Conservation (phyloP, 257 asterid genomes). For the Anisodus tanguticus region DNA sequence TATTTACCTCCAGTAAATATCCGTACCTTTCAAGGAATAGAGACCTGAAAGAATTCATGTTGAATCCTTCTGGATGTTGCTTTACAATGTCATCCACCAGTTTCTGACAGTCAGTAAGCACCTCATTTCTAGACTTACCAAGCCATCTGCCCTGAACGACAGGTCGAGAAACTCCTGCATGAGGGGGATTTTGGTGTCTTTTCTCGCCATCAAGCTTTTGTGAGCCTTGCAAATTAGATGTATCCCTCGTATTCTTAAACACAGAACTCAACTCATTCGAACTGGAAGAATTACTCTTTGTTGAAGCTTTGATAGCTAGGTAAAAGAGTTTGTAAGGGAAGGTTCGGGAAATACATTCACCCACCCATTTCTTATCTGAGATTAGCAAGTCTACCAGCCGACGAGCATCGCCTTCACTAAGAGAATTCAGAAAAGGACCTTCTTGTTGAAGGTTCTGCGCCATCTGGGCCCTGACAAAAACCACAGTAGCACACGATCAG, state of each 20-base stretch:
- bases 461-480: slow-evolving; percentile 55
- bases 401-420: slow-evolving; percentile 56
- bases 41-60: slow-evolving; percentile 57
- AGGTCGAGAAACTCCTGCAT: slow-evolving; percentile 50
- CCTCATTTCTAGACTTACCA: slow-evolving; percentile 53
- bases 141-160: slow-evolving; percentile 36
- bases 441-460: slow-evolving; percentile 52
- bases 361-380: slow-evolving; percentile 81
- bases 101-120: slow-evolving; percentile 64
- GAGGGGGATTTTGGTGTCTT: slow-evolving; percentile 55
- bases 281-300: slow-evolving; percentile 31
- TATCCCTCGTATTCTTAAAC: slow-evolving; percentile 37
- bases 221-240: slow-evolving; percentile 23
- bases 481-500: neutral
- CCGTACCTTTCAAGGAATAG: slow-evolving; percentile 63
- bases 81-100: slow-evolving; percentile 60
- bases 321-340: slow-evolving; percentile 57
- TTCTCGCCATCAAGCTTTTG: slow-evolving; percentile 44
- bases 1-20: slow-evolving; percentile 65
- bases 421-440: slow-evolving; percentile 65
- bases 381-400: slow-evolving; percentile 67
- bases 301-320: slow-evolving; percentile 38
- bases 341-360: slow-evolving; percentile 45
- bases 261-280: slow-evolving; percentile 57
- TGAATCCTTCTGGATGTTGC: slow-evolving; percentile 72